A percentile compares a stretch with the other conserved stretches of the same genome.
Conservation (phyloP, 2,329 filamentous ascomycete species). For the Penicillium fuscoglaucum region DNA sequence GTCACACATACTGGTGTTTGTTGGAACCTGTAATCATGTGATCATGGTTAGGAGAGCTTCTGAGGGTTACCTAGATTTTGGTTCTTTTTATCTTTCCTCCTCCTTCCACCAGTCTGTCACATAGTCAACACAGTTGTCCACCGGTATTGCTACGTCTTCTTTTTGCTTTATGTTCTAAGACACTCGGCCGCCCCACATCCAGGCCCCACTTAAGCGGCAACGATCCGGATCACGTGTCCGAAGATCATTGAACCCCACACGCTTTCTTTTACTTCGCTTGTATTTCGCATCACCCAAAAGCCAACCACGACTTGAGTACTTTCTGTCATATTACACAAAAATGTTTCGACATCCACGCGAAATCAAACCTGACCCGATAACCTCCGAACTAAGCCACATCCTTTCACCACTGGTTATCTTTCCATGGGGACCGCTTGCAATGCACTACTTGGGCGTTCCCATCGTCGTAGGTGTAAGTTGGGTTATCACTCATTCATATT, state of each 20-base stretch:
- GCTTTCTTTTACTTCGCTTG: neutral
- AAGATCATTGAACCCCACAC: neutral
- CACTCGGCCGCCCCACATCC: neutral
- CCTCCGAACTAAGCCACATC: rapidly evolving
- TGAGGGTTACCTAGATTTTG: neutral
- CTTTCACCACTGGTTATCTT: neutral
- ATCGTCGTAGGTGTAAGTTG: no score
- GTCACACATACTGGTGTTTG: neutral
- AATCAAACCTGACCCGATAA: neutral
- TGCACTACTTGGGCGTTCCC: no score
- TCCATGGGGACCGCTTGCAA: no score
- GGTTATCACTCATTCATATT: no score
- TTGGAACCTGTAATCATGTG: neutral
- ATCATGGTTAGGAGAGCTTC: neutral
- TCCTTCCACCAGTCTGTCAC: neutral
- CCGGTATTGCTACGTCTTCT: neutral
- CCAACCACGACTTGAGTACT: neutral
- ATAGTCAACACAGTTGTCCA: neutral
- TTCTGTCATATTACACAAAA: neutral
- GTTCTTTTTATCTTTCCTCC: neutral
- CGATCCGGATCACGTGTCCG: neutral
- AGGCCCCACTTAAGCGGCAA: neutral
- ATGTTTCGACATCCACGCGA: neutral
- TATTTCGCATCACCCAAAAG: neutral
- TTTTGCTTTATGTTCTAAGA: neutral